Conservation (phyloP, 176 grass and related monocot species). For the Cocos nucifera region DNA sequence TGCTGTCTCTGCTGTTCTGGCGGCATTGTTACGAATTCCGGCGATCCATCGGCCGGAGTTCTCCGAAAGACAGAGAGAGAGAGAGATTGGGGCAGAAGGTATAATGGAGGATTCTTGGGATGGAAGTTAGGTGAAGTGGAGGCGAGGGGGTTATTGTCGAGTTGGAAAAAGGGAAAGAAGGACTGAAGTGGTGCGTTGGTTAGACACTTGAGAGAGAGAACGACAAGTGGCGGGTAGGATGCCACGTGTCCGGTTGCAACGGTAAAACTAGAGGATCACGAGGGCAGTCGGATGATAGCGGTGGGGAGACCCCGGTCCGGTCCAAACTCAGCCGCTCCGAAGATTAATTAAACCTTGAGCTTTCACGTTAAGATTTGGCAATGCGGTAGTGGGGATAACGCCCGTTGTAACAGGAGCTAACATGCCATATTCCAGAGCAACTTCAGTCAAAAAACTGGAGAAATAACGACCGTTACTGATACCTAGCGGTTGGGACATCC, state of each 20-base stretch:
- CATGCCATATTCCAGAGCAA: too few relatives aligned
- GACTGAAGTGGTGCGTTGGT: not conserved
- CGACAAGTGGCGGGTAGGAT: constrained; percentile 11
- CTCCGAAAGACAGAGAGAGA: not conserved
- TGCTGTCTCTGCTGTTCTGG: not conserved
- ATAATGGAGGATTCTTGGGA: constrained; percentile 4
- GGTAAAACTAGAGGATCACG: constrained; percentile 18
- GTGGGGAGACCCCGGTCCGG: not conserved
- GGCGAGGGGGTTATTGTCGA: not conserved
- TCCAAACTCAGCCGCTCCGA: too few relatives aligned
- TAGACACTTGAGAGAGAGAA: not conserved
- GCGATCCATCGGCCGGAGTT: too few relatives aligned
- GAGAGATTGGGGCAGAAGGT: not conserved
- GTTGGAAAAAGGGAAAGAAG: not conserved
- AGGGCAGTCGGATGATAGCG: not conserved
- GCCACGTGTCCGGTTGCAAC: constrained; percentile 32
- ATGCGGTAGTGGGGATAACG: too few relatives aligned
- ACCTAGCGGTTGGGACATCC: too few relatives aligned
- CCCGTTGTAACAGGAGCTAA: too few relatives aligned
- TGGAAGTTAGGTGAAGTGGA: constrained; percentile 26
- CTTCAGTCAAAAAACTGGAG: too few relatives aligned
- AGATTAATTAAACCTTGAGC: too few relatives aligned
- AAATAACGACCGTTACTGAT: too few relatives aligned
- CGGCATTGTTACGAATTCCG: constrained; percentile 19
- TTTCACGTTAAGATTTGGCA: too few relatives aligned